Conservation (phyloP, 148 eudicot genomes). For the Diospyros lotus region DNA sequence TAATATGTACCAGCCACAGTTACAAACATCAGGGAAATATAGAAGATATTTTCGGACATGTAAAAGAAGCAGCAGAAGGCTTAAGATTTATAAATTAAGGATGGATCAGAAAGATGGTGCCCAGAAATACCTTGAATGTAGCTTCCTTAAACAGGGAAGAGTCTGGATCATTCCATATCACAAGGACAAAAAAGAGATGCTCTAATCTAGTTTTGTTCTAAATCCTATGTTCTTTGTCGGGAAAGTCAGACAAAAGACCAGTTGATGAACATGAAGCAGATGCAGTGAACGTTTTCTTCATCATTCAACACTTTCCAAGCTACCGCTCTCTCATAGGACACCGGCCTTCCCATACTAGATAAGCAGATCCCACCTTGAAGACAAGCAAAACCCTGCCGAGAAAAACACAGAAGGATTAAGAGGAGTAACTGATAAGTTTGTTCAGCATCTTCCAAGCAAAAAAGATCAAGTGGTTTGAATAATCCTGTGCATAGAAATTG, state of each 20-base stretch:
- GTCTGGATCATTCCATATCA: background rate
- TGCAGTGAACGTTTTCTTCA: conserved; percentile 55
- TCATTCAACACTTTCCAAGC: conserved; percentile 84
- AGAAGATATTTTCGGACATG: background rate
- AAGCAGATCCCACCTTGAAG: conserved; percentile 68
- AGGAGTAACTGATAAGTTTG: background rate
- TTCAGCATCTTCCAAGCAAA: background rate
- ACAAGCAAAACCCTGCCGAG: conserved; percentile 55
- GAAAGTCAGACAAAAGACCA: conserved; percentile 65
- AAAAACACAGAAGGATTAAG: background rate
- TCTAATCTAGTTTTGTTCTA: conserved; percentile 3
- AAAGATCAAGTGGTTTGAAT: background rate
- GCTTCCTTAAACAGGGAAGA: background rate
- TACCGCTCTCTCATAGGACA: conserved; percentile 67
- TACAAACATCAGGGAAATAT: no score
- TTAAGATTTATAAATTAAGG: background rate
- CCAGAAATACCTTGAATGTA: background rate
- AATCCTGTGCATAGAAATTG: no score
- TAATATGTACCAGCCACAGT: no score
- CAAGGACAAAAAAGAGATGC: background rate
- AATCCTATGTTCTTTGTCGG: background rate
- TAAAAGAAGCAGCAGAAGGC: background rate
- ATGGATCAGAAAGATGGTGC: background rate
- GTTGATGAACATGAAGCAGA: conserved; percentile 71
- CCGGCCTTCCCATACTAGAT: conserved; percentile 76